Evolutionary conservation across 306 rosid species (phyloP).

Genomic region (Arachis stenosperma): DNA sequence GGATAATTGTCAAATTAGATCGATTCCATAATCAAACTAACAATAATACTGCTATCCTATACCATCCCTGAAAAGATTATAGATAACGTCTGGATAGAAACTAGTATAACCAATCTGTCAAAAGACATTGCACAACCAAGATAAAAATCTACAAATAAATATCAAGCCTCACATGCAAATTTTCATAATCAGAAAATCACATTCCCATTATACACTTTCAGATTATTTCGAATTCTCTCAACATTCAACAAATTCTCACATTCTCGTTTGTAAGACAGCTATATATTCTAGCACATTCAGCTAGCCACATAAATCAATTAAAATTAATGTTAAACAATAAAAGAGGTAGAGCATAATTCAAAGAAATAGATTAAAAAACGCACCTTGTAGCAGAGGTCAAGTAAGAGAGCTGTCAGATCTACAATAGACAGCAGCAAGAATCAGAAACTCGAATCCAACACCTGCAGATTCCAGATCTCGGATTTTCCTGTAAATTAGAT

Average conservation of each 20-base stretch:
- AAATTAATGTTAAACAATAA: no score
- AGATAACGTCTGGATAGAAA: background rate
- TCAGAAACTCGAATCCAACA: background rate
- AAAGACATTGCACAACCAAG: slow-evolving; percentile 4
- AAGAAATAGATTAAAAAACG: background rate
- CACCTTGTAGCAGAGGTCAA: slow-evolving; percentile 26
- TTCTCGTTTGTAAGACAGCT: background rate
- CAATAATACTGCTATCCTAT: background rate
- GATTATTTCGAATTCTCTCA: no score
- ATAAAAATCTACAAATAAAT: slow-evolving; percentile 6
- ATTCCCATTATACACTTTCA: no score
- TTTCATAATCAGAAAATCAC: no score
- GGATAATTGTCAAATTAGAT: background rate
- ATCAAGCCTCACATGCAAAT: no score
- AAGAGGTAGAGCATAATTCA: background rate
- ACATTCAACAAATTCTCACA: no score
- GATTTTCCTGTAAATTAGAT: slow-evolving; percentile 4
- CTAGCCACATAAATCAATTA: background rate
- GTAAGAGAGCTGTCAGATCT: slow-evolving; percentile 43
- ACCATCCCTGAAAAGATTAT: slow-evolving; percentile 2
- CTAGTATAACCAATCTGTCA: background rate
- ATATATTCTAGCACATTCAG: background rate
- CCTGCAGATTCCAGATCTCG: slow-evolving; percentile 42
- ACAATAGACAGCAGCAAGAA: slow-evolving; percentile 18
- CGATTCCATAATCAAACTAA: background rate